Evolutionary conservation across 345 rosid genomes (phyloP), one percentile per base, ranked within the genome.

Genomic region (Alliaria petiolata): DNA sequence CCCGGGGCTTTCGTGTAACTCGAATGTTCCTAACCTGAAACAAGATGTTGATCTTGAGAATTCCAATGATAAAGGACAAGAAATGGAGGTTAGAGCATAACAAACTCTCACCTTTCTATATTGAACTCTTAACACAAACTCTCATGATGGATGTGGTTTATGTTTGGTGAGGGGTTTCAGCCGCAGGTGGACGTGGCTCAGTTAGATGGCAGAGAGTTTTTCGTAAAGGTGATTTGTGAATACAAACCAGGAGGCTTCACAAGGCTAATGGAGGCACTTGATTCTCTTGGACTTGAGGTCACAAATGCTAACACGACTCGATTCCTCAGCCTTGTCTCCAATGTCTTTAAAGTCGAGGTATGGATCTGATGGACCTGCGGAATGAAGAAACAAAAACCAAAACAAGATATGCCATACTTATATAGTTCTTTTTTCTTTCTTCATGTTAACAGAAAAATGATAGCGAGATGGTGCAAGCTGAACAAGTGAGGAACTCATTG

Each of bases 311-410:
- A 93, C 67, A 87, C 88, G 1, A 91, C 92, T 63, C 86, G 96
- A 71, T 85, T 30, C 77, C 78, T 81, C 62, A 78, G 93, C 57
- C 95, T 93, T 33, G 96, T 91, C 51, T 91, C 97, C 1, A 93
- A 91, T 79, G 88, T 95, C 68, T 85, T 95, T 79, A 84, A 81
- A 62, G 99, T 91, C 6, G 86, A 86, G 99, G 99, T 93, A 80
- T 67, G 49, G 49, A 50, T 73, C 59, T 8, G 1, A 42, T 30
- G 28, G 40, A 62, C 60, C 70, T 69, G 46, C 11, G 0, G 17
- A 62, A 45, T 60, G 40, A 22, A 49, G 35, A 44, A 67, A 52
- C 62, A 25, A 17, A 62, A 25, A 9, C 52, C 69, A 54, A 35
- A 55, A 55, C 65, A 69, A 50, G 28, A 28, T 13, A 43, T 58